These are phyloP conservation scores for Camelina hispida DNA, from an alignment of 345 rosid species.

Conservation along the genomic window DNA sequence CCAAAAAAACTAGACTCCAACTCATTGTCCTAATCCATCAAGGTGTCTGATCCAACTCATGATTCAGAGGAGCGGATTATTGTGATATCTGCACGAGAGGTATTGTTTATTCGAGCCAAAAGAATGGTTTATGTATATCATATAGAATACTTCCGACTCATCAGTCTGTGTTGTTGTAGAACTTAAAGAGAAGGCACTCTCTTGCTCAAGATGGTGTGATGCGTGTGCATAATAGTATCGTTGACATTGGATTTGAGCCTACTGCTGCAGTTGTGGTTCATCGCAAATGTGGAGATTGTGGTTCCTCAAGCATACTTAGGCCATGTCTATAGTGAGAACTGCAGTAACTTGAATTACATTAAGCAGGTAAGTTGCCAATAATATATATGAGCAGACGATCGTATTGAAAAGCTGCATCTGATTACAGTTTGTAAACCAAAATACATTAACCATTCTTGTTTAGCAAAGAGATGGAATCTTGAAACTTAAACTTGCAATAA, in stretches of 20 bases:
- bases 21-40: too few relatives aligned
- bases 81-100: conserved; percentile 82
- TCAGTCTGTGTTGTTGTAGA: conserved; percentile 47
- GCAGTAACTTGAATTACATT: conserved; percentile 61
- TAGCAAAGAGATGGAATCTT: conserved; percentile 11
- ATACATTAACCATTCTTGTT: background rate
- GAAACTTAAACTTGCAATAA: background rate
- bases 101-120: conserved; percentile 41
- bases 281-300: conserved; percentile 61
- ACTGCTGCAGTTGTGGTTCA: conserved; percentile 64
- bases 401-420: conserved; percentile 16
- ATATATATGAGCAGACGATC: background rate
- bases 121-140: background rate
- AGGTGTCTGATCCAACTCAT: conserved; percentile 60
- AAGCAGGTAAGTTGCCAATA: conserved; percentile 57
- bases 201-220: conserved; percentile 80
- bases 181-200: conserved; percentile 66
- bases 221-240: conserved; percentile 68
- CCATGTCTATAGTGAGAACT: conserved; percentile 74
- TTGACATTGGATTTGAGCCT: conserved; percentile 79
- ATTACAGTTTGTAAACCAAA: conserved; percentile 15
- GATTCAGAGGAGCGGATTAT: conserved; percentile 73
- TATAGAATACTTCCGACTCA: background rate
- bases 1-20: too few relatives aligned
- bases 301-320: conserved; percentile 63